Base-by-base conservation (phyloP, 306 rosid species). In the Pyrus pyrifolia region DNA sequence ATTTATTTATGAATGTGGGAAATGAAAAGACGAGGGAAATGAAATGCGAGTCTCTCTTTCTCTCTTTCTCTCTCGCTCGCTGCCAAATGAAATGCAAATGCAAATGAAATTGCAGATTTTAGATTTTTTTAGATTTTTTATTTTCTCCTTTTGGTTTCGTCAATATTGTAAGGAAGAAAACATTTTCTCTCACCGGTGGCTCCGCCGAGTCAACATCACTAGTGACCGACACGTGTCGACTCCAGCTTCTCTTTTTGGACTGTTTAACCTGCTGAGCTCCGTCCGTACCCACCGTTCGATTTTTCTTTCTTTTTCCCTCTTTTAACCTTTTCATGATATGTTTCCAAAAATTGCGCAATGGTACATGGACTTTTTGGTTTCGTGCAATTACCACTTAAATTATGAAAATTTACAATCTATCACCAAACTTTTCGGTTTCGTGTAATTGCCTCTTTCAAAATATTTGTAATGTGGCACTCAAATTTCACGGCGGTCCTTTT, bases 21-120 rank as follows among this genome's bases (percentile, higher is more conserved):
- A 77, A 82, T 68, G 70, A 51, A 77, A 82, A 73, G 65, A 80
- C 71, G 86, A 83, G 79, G 90, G 89, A 86, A 89, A 80, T 79
- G 80, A 67, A 75, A 68, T 67, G 67, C 72, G 62, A 46, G 60
- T 30, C 5, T 30, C 33, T 30, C 31, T 30, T 4, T 30, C 31
- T 4, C 12, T 7, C 25, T 31, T 46, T 25, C 40, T 2, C 13
- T 4, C 25, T 25, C 49, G 29, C 60, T 30, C 63, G 35, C 71
- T 15, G 73, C 70, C 19, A 81, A 83, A 83, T 80, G 78, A 76
- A 66, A 77, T 62, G 65, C 76, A 87, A 87, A 89, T 80, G 78
- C 83, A 86, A 86, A 71, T 81, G 80, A 8, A 66, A 58, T 11
- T 1, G 21, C 21, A 74, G 67, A 40, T 49, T 15, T 25, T 19